A percentile compares a stretch with the other conserved stretches of the same genome.
These are phyloP conservation scores for Ophiostoma ulmi DNA, from an alignment of 2,329 filamentous ascomycete species.

Conservation along the genomic window DNA sequence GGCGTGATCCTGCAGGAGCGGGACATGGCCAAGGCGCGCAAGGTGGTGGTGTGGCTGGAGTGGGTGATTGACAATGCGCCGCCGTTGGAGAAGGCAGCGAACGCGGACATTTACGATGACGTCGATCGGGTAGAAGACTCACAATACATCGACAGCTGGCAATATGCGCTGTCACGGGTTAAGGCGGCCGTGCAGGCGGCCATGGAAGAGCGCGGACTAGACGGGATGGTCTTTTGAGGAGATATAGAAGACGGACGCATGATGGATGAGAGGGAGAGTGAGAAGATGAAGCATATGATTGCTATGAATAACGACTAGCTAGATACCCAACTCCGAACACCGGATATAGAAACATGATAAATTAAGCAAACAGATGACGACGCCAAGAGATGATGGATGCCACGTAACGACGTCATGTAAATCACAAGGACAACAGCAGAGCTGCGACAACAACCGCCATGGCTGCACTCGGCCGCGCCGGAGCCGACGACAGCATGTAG, in stretches of 20 bases:
- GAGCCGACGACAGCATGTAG: slow-evolving; percentile 24
- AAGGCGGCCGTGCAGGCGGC: slow-evolving; percentile 52
- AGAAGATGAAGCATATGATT: background rate
- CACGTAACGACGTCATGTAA: background rate
- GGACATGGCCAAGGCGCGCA: slow-evolving; percentile 83
- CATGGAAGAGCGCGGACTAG: slow-evolving; percentile 52
- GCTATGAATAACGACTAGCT: slow-evolving; percentile 1
- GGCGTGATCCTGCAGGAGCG: slow-evolving; percentile 70
- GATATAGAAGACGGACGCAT: background rate
- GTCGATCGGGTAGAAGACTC: background rate
- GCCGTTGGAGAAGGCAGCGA: slow-evolving; percentile 25
- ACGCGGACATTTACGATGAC: background rate
- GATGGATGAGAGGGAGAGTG: background rate
- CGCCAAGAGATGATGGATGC: no score
- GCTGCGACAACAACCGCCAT: slow-evolving; percentile 5
- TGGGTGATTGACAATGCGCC: slow-evolving; percentile 50
- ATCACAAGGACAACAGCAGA: slow-evolving; percentile 8
- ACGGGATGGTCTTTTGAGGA: slow-evolving; percentile 44
- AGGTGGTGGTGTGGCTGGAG: slow-evolving; percentile 70
- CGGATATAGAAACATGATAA: background rate
- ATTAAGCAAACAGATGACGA: background rate
- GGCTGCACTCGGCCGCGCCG: background rate
- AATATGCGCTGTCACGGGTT: slow-evolving; percentile 39
- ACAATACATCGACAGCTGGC: slow-evolving; percentile 42
- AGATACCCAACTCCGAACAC: slow-evolving; percentile 12